Conservation (phyloP, 805 yeast species). For the Candida orba region DNA sequence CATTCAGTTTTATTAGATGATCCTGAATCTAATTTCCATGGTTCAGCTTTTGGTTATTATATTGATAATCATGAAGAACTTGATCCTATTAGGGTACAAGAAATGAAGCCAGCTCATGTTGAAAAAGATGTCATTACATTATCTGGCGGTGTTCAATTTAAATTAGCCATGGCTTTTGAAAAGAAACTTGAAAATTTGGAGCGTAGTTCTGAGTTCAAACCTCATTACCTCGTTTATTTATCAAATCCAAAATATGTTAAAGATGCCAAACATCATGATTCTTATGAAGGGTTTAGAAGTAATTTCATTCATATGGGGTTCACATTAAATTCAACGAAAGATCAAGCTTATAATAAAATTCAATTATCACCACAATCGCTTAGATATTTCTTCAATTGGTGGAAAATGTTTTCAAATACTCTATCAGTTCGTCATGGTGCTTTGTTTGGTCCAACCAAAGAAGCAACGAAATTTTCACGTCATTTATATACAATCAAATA, state of each 20-base stretch:
- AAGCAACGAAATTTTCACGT: slow-evolving; percentile 63
- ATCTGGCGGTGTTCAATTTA: slow-evolving; percentile 53
- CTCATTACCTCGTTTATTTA: slow-evolving; percentile 54
- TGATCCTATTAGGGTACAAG: slow-evolving; percentile 15
- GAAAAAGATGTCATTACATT: slow-evolving; percentile 52
- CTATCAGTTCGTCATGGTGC: slow-evolving; percentile 74
- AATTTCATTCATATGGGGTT: slow-evolving; percentile 72
- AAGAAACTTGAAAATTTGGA: slow-evolving; percentile 28
- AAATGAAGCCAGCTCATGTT: slow-evolving; percentile 24
- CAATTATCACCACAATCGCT: slow-evolving; percentile 71
- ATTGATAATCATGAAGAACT: slow-evolving; percentile 22
- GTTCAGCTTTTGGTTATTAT: slow-evolving; percentile 44
- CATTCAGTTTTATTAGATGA: slow-evolving; percentile 40
- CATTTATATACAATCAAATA: slow-evolving; percentile 76
- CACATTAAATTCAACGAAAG: slow-evolving; percentile 37
- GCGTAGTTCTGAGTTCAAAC: slow-evolving; percentile 40
- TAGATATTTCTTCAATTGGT: slow-evolving; percentile 72
- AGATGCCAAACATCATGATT: slow-evolving; percentile 56
- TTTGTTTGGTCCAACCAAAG: slow-evolving; percentile 51
- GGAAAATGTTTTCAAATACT: slow-evolving; percentile 76
- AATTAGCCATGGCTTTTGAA: slow-evolving; percentile 52
- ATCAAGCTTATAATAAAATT: slow-evolving; percentile 53
- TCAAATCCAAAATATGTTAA: slow-evolving; percentile 47
- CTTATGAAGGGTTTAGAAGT: slow-evolving; percentile 74
- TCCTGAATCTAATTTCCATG: slow-evolving; percentile 33